Conservation (phyloP, 768 basidiomycete genomes). For the Dendrothele bispora region DNA sequence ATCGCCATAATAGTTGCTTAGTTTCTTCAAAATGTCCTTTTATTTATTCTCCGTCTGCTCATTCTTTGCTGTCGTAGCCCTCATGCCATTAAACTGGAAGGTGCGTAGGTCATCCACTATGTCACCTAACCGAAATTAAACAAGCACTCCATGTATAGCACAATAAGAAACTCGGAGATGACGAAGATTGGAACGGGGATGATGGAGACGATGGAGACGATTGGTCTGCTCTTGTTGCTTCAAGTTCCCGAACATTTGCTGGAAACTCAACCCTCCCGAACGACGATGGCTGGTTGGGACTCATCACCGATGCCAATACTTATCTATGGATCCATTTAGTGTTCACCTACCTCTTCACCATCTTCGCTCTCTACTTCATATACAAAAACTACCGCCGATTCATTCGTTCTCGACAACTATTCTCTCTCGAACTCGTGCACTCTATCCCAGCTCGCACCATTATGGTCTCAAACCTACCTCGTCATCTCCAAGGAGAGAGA, state of each 20-base stretch:
- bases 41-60: conserved; percentile 88
- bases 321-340: conserved; percentile 87
- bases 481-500: conserved; percentile 82
- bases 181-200: conserved; percentile 45
- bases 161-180: conserved; percentile 69
- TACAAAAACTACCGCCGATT: conserved; percentile 89
- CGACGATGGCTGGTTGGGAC: conserved; percentile 74
- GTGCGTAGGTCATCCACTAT: conserved; percentile 40
- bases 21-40: conserved; percentile 95
- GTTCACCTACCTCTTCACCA: conserved; percentile 93
- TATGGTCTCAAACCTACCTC: conserved; percentile 80
- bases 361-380: conserved; percentile 82
- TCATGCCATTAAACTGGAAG: conserved; percentile 95
- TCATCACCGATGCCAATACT: conserved; percentile 87
- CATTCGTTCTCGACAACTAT: conserved; percentile 88
- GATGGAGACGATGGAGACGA: conserved; percentile 37
- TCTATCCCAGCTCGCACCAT: conserved; percentile 94
- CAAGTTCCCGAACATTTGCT: conserved; percentile 17
- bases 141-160: conserved; percentile 42
- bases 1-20: conserved; percentile 62
- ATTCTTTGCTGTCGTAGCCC: conserved; percentile 73
- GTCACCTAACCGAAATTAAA: no score
- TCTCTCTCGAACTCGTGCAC: conserved; percentile 91
- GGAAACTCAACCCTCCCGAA: conserved; percentile 34
- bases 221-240: conserved; percentile 41